Evolutionary conservation across 225 moss, liverwort and hornwort species (phyloP), one percentile per base, ranked within the genome.

Genomic region (Antitrichia curtipendula): DNA sequence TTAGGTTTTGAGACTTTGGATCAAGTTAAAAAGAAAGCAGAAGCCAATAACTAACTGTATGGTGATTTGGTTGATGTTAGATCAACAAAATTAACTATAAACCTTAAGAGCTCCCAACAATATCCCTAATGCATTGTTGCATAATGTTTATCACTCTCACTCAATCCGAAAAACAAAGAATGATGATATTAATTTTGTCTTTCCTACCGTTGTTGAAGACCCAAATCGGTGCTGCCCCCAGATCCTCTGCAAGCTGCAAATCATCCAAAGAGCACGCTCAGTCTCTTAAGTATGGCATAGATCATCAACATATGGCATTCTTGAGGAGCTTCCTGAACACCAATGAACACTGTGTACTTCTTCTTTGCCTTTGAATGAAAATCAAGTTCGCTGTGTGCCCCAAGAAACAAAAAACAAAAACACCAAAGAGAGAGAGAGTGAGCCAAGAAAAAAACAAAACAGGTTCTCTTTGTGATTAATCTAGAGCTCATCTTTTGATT

Each of bases 171-270:
- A 47, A 31, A 19, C 41, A 82, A 74, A 54, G 56, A 43, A 45
- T 36, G 49, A 34, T 38, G 11, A 25, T 64, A 11, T 8, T 29
- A n/a, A 21, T 8, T 28, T 28, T 23, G 36, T 74, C 34, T 31
- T 69, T 81, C 89, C n/a, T 90, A 98, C 98, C 98, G 38, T 92
- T 99, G 89, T 99, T 99, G 91, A 99, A 96, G 77, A 99, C 98
- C 98, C 97, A 96, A 78, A 99, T 89, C 80, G 98, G 97, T 16
- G 87, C 85, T 70, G 98, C 91, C 28, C 90, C 89, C 2, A 97
- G 72, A 93, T 99, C 98, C 91, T 99, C 98, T 56, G 98, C 96
- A 86, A 99, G 92, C 98, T 98, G 94, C 92, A 81, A 28, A 54
- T 32, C 50, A 38, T 38, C 28, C 75, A 71, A 0, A 78, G 54